Conservation (phyloP, 352 stramenopile genomes). For the Phytophthora sp. region DNA sequence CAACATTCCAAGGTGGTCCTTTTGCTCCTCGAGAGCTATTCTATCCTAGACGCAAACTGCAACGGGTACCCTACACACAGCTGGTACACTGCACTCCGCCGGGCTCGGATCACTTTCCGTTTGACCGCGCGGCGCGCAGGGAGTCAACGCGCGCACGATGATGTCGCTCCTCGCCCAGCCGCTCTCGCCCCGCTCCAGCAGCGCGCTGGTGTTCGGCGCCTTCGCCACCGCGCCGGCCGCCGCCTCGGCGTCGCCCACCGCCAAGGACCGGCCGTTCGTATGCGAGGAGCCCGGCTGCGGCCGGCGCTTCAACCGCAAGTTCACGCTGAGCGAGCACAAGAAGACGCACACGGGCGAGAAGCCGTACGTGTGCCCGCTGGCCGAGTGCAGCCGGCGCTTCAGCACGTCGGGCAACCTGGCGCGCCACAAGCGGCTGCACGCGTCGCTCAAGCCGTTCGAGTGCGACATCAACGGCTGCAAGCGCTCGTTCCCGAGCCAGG, state of each 20-base stretch:
- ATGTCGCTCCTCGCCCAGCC: slow-evolving; percentile 42
- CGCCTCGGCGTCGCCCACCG: slow-evolving; percentile 2
- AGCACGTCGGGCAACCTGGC: slow-evolving; percentile 64
- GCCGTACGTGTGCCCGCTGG: slow-evolving; percentile 51
- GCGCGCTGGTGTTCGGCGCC: slow-evolving; percentile 16
- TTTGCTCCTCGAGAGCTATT: too few relatives aligned
- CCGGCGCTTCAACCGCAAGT: slow-evolving; percentile 59
- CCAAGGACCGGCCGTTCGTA: slow-evolving; percentile 46
- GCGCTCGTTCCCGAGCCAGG: slow-evolving; percentile 48
- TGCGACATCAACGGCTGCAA: slow-evolving; percentile 49
- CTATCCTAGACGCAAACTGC: too few relatives aligned
- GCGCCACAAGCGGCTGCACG: slow-evolving; percentile 59
- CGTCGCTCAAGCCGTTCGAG: slow-evolving; percentile 54
- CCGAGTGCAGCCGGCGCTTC: slow-evolving; percentile 56
- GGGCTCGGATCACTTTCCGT: slow-evolving; percentile 32
- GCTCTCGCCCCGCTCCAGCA: slow-evolving; percentile 20
- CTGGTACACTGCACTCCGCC: too few relatives aligned
- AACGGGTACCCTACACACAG: too few relatives aligned
- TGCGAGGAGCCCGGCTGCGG: slow-evolving; percentile 48
- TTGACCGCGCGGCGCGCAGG: slow-evolving; percentile 19
- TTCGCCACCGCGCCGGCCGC: slow-evolving; percentile 16
- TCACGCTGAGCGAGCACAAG: slow-evolving; percentile 61
- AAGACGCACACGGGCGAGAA: slow-evolving; percentile 69
- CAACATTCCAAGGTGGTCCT: too few relatives aligned
- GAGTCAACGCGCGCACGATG: slow-evolving; percentile 23